Percentiles rank a stretch among this genome's conserved stretches.
Conservation (phyloP, 23 red algal species). For the Gracilaria gracilis region DNA sequence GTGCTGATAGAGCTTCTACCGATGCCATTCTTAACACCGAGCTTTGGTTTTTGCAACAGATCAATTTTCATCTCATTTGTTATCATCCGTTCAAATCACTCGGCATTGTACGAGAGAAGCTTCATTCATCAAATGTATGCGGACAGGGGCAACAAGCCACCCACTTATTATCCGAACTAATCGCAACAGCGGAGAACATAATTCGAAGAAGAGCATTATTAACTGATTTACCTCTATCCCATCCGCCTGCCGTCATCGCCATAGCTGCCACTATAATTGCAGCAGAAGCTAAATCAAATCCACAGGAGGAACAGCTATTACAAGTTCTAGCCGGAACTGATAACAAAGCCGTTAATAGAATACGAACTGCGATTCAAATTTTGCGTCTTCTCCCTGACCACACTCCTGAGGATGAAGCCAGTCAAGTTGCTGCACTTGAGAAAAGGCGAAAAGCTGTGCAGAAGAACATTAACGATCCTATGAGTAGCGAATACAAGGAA, state of each 20-base stretch:
- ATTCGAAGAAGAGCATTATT: conserved; percentile 35
- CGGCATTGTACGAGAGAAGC: conserved; percentile 50
- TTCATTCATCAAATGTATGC: conserved; percentile 5
- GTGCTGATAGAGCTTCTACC: conserved; percentile 1
- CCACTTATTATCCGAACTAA: background rate
- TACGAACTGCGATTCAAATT: background rate
- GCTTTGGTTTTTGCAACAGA: conserved; percentile 72
- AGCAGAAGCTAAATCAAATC: background rate
- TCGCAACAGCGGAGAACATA: conserved; percentile 29
- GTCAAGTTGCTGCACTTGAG: conserved; percentile 8
- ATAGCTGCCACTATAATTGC: conserved; percentile 29
- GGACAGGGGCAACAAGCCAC: background rate
- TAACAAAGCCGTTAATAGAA: background rate
- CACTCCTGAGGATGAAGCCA: conserved; percentile 13
- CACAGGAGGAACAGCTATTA: background rate
- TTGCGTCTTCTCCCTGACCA: conserved; percentile 12
- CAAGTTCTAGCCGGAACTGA: conserved; percentile 6
- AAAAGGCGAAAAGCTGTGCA: background rate
- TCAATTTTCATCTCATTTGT: conserved; percentile 83
- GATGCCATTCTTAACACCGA: conserved; percentile 70
- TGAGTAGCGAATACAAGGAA: conserved; percentile 20
- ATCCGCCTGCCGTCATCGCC: conserved; percentile 57
- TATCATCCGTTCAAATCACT: conserved; percentile 81
- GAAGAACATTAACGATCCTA: conserved; percentile 25
- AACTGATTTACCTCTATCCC: conserved; percentile 44